Evolutionary conservation across 371 early-diverging fungal genomes (phyloP), one percentile per base, ranked within the genome.

Genomic region (Syncephalis plumigaleata): DNA sequence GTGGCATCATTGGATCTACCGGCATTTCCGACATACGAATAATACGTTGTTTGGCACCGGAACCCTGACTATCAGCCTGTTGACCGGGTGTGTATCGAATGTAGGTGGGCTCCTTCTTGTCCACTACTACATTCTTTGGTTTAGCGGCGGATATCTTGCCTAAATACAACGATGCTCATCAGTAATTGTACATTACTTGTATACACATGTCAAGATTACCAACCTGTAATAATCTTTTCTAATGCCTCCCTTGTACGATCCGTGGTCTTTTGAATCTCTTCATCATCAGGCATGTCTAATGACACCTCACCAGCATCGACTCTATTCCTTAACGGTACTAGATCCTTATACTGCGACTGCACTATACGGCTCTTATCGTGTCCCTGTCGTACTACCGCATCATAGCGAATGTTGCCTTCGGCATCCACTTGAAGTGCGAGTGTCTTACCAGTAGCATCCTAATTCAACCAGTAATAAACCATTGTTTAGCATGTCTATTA

Each of bases 21-120:
- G 91, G 95, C 51, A 90, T 89, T 49, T 94, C 91, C 0, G 87
- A 84, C 79, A 97, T 88, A 42, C 83, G 71, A 55, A 97, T 87
- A 42, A 97, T 83, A 31, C 97, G 68, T 45, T 84, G 80, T 25
- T 68, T 65, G 7, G 77, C 73, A 23, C 84, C 77, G 21, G 78
- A 70, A 48, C 79, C 76, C 49, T 67, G 70, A 25, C 63, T 61
- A 38, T 67, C 70, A 4, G 11, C 11, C 44, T 65, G 71, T 47
- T 82, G 73, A 22, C 75, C 73, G 5, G 94, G 91, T 45, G 91
- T 91, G 65, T 96, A 96, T 50, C 87, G 74, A 48, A 91, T 80
- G 55, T 81, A 91, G 7, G 11, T 31, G 77, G 71, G 0, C 91
- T 85, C 84, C 44, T 58, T 62, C 31, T 31, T 31, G 45, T 71